These are phyloP conservation scores for Alternaria ventricosa DNA, from an alignment of 2,329 filamentous ascomycete species.

Conservation along the genomic window DNA sequence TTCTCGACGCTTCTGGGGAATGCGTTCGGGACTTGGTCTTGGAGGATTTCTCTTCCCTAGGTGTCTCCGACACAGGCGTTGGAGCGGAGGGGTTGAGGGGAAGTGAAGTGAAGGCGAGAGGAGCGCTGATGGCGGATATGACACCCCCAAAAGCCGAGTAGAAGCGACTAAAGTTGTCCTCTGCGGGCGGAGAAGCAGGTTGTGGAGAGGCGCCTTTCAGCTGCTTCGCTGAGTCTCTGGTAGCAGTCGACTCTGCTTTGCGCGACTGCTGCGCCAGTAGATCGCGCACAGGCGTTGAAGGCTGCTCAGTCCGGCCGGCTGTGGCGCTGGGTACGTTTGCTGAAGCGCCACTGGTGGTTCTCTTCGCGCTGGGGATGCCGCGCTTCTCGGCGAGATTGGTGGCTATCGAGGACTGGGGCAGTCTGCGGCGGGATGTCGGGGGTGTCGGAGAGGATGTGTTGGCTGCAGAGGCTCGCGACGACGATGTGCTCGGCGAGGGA, in stretches of 20 bases:
- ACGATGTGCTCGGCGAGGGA: slow-evolving; percentile 23
- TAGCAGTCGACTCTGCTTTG: slow-evolving; percentile 29
- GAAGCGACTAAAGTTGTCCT: slow-evolving; percentile 87
- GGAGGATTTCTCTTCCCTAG: slow-evolving; percentile 25
- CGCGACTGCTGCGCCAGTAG: slow-evolving; percentile 42
- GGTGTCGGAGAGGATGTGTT: slow-evolving; percentile 47
- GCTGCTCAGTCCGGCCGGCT: slow-evolving; percentile 56
- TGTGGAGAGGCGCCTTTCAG: slow-evolving; percentile 14
- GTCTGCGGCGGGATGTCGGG: slow-evolving; percentile 53
- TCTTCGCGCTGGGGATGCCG: slow-evolving; percentile 68
- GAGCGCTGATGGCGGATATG: slow-evolving; percentile 86
- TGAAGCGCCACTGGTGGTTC: slow-evolving; percentile 72
- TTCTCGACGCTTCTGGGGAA: slow-evolving; percentile 39
- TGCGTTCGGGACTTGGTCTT: slow-evolving; percentile 32
- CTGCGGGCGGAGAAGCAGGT: slow-evolving; percentile 48
- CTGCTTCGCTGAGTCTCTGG: slow-evolving; percentile 22
- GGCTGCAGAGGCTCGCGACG: slow-evolving; percentile 37
- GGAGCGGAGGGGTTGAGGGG: slow-evolving; percentile 63
- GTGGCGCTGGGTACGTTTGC: slow-evolving; percentile 76
- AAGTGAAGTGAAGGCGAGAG: slow-evolving; percentile 89
- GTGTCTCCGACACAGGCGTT: slow-evolving; percentile 35
- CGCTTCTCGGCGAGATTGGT: slow-evolving; percentile 86
- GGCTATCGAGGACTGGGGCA: slow-evolving; percentile 79
- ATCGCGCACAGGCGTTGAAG: slow-evolving; percentile 40
- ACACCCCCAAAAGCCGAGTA: slow-evolving; percentile 91